phyloP scores from a whole-genome alignment of 2,329 filamentous ascomycete species.

The Davidsoniella australis region DNA sequence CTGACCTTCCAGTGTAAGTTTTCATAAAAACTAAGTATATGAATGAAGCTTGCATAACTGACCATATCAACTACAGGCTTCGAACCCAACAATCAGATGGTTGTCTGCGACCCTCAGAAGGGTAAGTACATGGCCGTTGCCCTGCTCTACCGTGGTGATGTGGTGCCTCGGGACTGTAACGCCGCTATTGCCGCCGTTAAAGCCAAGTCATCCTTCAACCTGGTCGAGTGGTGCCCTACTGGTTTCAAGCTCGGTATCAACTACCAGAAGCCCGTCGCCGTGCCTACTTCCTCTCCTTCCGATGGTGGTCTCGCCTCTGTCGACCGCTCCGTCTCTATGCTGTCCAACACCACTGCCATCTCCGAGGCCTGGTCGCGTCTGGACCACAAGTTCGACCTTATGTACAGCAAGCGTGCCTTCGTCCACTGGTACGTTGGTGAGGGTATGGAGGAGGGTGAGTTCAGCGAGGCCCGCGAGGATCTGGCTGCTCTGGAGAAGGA shows the following conservation, averaged over 20 bases:
- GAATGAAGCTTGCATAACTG: not conserved
- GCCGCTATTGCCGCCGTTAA: slow-evolving; percentile 50
- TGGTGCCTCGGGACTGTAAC: slow-evolving; percentile 53
- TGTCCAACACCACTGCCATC: slow-evolving; percentile 60
- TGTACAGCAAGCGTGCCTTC: slow-evolving; percentile 64
- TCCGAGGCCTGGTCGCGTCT: slow-evolving; percentile 57
- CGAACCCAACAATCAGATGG: slow-evolving; percentile 67
- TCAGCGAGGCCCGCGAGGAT: slow-evolving; percentile 74
- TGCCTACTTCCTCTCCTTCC: slow-evolving; percentile 32
- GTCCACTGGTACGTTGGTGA: slow-evolving; percentile 73
- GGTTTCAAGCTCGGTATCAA: slow-evolving; percentile 64
- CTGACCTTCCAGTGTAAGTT: slow-evolving; percentile 54
- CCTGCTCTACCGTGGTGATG: slow-evolving; percentile 54
- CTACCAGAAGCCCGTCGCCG: slow-evolving; percentile 49
- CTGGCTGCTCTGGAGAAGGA: slow-evolving; percentile 73
- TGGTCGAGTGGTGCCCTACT: slow-evolving; percentile 60
- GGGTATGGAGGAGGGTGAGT: slow-evolving; percentile 86
- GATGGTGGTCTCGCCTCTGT: slow-evolving; percentile 45
- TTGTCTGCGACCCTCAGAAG: slow-evolving; percentile 56
- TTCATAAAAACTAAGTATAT: not conserved
- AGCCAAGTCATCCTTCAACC: slow-evolving; percentile 55
- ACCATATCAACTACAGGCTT: slow-evolving; percentile 33
- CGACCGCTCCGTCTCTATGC: slow-evolving; percentile 50
- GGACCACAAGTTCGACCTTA: slow-evolving; percentile 61
- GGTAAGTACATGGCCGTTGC: slow-evolving; percentile 64